Evolutionary conservation across 2,329 filamentous ascomycete species (phyloP), one percentile per base, ranked within the genome.

Genomic region (Helotiales sp.): DNA sequence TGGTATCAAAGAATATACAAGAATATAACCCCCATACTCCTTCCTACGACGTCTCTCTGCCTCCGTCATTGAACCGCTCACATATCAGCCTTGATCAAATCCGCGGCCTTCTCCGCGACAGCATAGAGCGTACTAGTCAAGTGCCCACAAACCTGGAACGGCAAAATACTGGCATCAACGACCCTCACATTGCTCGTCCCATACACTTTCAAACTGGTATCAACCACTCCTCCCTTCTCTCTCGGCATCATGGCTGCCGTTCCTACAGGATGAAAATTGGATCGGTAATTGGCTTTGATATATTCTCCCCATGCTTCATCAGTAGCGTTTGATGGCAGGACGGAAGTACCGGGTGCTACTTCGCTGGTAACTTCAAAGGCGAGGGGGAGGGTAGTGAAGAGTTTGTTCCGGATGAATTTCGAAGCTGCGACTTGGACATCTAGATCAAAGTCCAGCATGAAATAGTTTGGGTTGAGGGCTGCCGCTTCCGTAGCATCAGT

Each of bases 381-480:
- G 6, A 66, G 54, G 0, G 64, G 63, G 8, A 15, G 9, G 7
- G 50, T 52, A 3, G 66, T 64, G 19, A 31, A 44, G 34, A 63
- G 61, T 19, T 67, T 51, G 33, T 62, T 33, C 13, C 66, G 63
- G 48, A 63, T 62, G 52, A 51, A 71, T 50, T 71, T 65, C 22
- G 72, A 71, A 2, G 66, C 66, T 2, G 67, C 70, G 2, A 71
- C 66, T 59, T 75, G 73, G 7, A 74, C 63, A 5, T 63, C 58
- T 1, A 66, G 58, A 53, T 78, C 75, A 30, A 73, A 72, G 2
- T 73, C 70, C 9, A 77, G 68, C 51, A 73, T 70, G 62, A 77
- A 73, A 63, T 75, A 77, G 50, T 73, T 73, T 2, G 76, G 75
- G 55, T 78, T 67, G 62, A 79, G 74, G 15, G 38, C 51, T 7